These are phyloP conservation scores for Neocallimastix lanati DNA, from an alignment of 192 early-diverging fungal species.

Conservation along the genomic window DNA sequence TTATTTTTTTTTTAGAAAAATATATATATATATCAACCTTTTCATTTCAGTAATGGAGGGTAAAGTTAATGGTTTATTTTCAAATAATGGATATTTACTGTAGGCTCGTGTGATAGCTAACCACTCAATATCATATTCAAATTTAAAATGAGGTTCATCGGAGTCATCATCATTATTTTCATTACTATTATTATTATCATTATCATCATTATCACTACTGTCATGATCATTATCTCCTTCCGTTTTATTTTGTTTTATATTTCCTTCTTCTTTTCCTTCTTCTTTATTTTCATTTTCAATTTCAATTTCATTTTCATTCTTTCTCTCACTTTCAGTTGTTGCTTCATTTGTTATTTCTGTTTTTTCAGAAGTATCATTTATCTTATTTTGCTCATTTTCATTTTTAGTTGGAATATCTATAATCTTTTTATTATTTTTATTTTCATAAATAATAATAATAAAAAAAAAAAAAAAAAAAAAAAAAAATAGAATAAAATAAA, in stretches of 20 bases:
- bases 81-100: not conserved
- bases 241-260: too few relatives aligned
- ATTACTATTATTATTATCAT: constrained; percentile 17
- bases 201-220: too few relatives aligned
- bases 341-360: too few relatives aligned
- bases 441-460: constrained; percentile 27
- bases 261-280: not conserved
- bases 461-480: not conserved
- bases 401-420: not conserved
- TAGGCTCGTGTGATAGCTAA: constrained; percentile 46
- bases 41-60: not conserved
- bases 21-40: not conserved
- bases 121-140: constrained; percentile 74
- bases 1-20: too few relatives aligned
- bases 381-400: not conserved
- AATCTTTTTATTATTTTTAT: not conserved
- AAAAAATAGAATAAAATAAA: too few relatives aligned
- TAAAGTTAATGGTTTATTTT: not conserved
- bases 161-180: constrained; percentile 10
- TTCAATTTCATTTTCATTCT: not conserved
- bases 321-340: too few relatives aligned
- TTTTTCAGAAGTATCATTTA: too few relatives aligned
- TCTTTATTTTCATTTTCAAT: not conserved
- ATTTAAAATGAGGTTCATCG: constrained; percentile 9
- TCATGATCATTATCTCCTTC: too few relatives aligned